Evolutionary conservation across 805 yeast genomes (phyloP), one percentile per base, ranked within the genome.

Genomic region (Sungouiozyma intestinalis): DNA sequence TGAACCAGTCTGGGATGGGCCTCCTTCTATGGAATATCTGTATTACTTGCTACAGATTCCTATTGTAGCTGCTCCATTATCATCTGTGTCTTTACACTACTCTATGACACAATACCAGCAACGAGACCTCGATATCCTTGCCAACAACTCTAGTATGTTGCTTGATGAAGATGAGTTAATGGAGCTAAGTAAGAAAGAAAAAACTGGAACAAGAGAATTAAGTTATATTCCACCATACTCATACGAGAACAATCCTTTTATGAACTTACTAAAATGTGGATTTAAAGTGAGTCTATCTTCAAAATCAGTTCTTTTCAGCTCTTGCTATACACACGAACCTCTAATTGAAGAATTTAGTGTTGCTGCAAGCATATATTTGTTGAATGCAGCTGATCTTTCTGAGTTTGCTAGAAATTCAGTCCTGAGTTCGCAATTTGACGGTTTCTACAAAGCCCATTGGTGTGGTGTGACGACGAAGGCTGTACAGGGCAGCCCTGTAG

Each of bases 261-360:
- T 60, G 54, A 47, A 51, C 16, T 44, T 60, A 48, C 51, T 55
- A 14, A 56, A 54, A 34, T 47, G 52, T 20, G 64, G 64, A 2
- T 48, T 57, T 45, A 49, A 50, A 20, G 50, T 57, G 1, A 43
- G 55, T 2, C 21, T 60, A 7, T 58, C 63, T 1, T 54, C 58
- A 6, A 53, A 49, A 24, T 60, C 63, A 1, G 49, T 58, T 3
- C 47, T 60, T 11, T 54, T 48, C 40, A 60, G 58, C 40, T 55
- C 55, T 16, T 60, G 63, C 2, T 60, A 58, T 40, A 60, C 64
- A 2, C 38, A 45, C 36, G 64, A 60, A 39, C 64, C 64, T 1
- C 43, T 57, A 5, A 54, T 60, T 18, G 64, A 60, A 43, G 64
- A 60, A 33, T 60, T 56, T 39, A 58, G 64, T 42, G 62, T 60